Percentiles rank a stretch among this genome's conserved stretches.
Evolutionary conservation across 202 grass and related monocot species (phyloP).

Genomic region (Miscanthus sacchariflorus): DNA sequence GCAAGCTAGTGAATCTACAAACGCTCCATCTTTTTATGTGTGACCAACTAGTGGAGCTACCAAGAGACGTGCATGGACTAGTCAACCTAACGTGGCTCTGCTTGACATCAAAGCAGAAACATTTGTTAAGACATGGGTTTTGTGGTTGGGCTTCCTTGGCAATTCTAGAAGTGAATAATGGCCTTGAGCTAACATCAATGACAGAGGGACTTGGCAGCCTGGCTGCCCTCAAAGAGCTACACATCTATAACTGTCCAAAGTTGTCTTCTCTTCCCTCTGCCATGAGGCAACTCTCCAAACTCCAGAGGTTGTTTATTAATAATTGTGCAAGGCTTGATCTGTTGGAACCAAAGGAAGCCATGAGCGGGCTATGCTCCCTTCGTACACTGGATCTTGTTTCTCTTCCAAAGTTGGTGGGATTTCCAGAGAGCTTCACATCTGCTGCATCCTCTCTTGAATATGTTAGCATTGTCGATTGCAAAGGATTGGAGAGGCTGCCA

Average conservation of each 20-base stretch:
- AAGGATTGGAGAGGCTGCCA: conserved; percentile 1
- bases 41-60: not conserved
- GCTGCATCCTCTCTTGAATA: conserved; percentile 1
- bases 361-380: not conserved
- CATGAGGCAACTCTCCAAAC: not conserved
- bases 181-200: conserved; percentile 9
- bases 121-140: not conserved
- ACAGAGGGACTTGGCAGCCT: not conserved
- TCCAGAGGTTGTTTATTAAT: not conserved
- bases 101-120: not conserved
- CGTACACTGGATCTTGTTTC: rapidly evolving
- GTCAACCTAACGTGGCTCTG: not conserved
- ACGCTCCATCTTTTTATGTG: not conserved
- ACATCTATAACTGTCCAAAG: not conserved
- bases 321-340: not conserved
- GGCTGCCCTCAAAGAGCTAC: not conserved
- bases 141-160: not conserved
- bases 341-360: not conserved
- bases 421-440: not conserved
- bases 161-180: not conserved
- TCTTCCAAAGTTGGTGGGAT: not conserved
- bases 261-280: not conserved
- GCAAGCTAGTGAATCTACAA: conserved; percentile 18
- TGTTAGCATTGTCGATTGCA: rapidly evolving
- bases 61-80: conserved; percentile 8